Base-by-base conservation (phyloP, 176 grass and related monocot species). In the Oryza glumipatula region DNA sequence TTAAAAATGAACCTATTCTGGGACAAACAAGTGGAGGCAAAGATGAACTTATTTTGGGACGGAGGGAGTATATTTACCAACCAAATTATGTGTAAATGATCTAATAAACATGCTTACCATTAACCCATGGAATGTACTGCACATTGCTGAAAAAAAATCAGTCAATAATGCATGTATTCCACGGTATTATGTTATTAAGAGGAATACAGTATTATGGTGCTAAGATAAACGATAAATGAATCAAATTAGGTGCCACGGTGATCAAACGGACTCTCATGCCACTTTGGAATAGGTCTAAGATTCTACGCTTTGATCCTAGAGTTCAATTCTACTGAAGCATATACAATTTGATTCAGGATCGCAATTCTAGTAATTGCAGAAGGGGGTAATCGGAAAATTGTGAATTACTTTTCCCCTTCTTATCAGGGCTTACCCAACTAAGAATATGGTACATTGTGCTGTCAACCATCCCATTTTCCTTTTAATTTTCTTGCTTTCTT, bases 401-500 rank as follows among this genome's bases (percentile, higher is more conserved):
- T 26, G 9, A 54, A 76, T 84, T 76, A 68, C 67, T 68, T 68
- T 44, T 17, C 48, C 65, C 12, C 38, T 70, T 72, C 38, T 70
- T 72, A 61, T 30, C 28, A 24, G 11, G 63, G 26, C 39, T 65
- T 65, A 28, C 32, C 38, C 35, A 65, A 10, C 16, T 33, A 46
- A 9, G 3, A 63, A 72, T 73, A n/a, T 16, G 15, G 15, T 64
- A 32, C 22, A 39, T 48, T 63, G 54, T 38, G 4, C 24, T 44
- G 38, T 74, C 15, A 15, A 46, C 36, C 54, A 64, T 73, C 6
- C 39, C 60, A 75, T 35, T 44, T 36, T 75, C 22, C 52, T 67
- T 15, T 85, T 39, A 21, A 16, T 58, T 41, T 45, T 19, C 47
- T n/a, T 77, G 45, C 74, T 85, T 84, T 38, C 7, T 68, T 76